Evolutionary conservation across 768 basidiomycete species (phyloP).

Genomic region (Rhodotorula toruloides): DNA sequence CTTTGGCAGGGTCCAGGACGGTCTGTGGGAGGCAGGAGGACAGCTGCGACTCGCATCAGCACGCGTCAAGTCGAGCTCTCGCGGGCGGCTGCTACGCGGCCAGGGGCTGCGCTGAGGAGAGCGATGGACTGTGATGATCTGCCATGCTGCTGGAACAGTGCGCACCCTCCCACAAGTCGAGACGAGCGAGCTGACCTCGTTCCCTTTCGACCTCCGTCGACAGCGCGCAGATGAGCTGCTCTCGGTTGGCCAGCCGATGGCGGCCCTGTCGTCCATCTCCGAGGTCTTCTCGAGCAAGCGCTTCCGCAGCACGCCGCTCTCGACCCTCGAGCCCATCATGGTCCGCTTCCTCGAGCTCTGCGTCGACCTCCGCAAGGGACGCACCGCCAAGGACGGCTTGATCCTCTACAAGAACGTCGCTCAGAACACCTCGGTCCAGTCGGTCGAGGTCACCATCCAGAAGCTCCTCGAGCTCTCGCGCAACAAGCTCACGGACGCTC

Average conservation of each 20-base stretch:
- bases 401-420: slow-evolving; percentile 98
- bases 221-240: slow-evolving; percentile 72
- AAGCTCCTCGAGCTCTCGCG: slow-evolving; percentile 61
- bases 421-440: slow-evolving; percentile 81
- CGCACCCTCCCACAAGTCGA: background rate
- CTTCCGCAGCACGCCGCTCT: slow-evolving; percentile 82
- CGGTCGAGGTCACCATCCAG: slow-evolving; percentile 86
- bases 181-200: background rate
- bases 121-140: too few species aligned
- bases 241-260: slow-evolving; percentile 82
- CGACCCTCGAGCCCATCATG: slow-evolving; percentile 90
- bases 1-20: too few species aligned
- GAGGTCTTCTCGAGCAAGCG: slow-evolving; percentile 88
- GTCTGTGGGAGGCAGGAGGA: too few species aligned
- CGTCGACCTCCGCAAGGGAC: slow-evolving; percentile 87
- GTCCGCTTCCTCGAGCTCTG: slow-evolving; percentile 92
- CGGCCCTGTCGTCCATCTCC: slow-evolving; percentile 77
- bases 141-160: background rate
- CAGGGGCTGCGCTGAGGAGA: too few species aligned
- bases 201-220: background rate
- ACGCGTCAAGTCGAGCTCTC: too few species aligned
- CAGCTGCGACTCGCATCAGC: too few species aligned
- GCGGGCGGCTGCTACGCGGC: too few species aligned
- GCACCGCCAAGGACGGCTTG: slow-evolving; percentile 87
- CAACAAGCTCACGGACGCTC: slow-evolving; percentile 45